A percentile compares a stretch with the other conserved stretches of the same genome.
phyloP scores from a whole-genome alignment of 1,284 basidiomycete species.

The Moesziomyces sp. region DNA sequence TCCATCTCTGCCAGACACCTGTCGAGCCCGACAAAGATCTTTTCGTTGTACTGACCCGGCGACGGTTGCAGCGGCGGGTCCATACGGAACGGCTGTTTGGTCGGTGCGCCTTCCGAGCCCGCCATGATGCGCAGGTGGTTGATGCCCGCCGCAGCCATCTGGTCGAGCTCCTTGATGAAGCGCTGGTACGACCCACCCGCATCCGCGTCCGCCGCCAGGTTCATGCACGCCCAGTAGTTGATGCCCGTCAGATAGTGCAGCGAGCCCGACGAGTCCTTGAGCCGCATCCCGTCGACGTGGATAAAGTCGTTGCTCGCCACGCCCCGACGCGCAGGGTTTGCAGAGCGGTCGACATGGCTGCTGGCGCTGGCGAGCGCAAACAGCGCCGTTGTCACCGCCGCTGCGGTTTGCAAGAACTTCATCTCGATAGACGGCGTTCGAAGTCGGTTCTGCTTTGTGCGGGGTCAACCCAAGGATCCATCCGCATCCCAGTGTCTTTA shows the following conservation, averaged over 20 bases:
- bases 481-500: too few relatives aligned
- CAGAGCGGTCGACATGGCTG: not conserved
- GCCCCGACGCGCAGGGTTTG: too few relatives aligned
- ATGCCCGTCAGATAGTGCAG: conserved; percentile 21
- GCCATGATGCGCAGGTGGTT: conserved; percentile 59
- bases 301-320: conserved; percentile 13
- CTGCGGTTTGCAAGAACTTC: not conserved
- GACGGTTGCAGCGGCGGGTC: conserved; percentile 18
- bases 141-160: conserved; percentile 42
- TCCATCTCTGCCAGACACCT: conserved; percentile 45
- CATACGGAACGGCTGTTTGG: conserved; percentile 29
- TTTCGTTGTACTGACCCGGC: conserved; percentile 38
- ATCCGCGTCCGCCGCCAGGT: conserved; percentile 44
- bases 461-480: too few relatives aligned
- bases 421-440: not conserved
- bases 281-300: conserved; percentile 19
- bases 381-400: not conserved
- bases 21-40: conserved; percentile 48
- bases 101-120: conserved; percentile 12
- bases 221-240: conserved; percentile 50
- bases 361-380: not conserved
- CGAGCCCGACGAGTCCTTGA: conserved; percentile 6
- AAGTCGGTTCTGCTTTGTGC: too few relatives aligned
- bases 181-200: conserved; percentile 36
- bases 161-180: conserved; percentile 47